A percentile compares a stretch with the other conserved stretches of the same genome.
These are phyloP conservation scores for Leishmania major DNA, from an alignment of 208 protist genomes.

Conservation along the genomic window DNA sequence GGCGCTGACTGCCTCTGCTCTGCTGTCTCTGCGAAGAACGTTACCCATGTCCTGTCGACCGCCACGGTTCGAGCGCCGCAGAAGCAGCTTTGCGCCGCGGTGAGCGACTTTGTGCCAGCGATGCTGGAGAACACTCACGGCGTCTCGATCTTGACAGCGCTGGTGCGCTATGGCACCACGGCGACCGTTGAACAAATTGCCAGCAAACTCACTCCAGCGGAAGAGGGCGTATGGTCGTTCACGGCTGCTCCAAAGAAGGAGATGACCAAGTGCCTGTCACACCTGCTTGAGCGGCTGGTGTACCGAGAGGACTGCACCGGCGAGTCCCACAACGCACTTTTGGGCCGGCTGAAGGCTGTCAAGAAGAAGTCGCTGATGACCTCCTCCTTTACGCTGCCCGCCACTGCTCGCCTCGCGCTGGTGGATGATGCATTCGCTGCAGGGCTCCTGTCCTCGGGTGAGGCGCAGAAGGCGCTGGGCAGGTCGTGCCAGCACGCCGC, in stretches of 20 bases:
- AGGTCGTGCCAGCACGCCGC: slow-evolving; percentile 20
- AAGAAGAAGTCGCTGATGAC: slow-evolving; percentile 34
- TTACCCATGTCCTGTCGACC: slow-evolving; percentile 73
- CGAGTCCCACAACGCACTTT: slow-evolving; percentile 39
- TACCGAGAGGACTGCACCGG: slow-evolving; percentile 77
- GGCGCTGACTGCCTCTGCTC: slow-evolving; percentile 54
- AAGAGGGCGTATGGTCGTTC: slow-evolving; percentile 47
- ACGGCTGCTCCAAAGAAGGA: slow-evolving; percentile 26
- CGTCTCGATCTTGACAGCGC: slow-evolving; percentile 66
- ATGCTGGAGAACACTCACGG: slow-evolving; percentile 51
- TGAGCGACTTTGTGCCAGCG: slow-evolving; percentile 45
- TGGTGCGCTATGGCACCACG: slow-evolving; percentile 78
- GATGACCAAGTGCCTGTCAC: slow-evolving; percentile 40
- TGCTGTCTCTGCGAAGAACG: slow-evolving; percentile 67
- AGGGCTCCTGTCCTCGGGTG: slow-evolving; percentile 21
- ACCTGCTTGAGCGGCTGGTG: slow-evolving; percentile 69
- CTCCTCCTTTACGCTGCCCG: slow-evolving; percentile 57
- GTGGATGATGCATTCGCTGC: slow-evolving; percentile 47
- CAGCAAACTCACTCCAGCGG: slow-evolving; percentile 25
- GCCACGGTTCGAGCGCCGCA: slow-evolving; percentile 66
- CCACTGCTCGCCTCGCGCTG: slow-evolving; percentile 51
- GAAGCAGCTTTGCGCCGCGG: slow-evolving; percentile 60
- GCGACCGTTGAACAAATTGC: slow-evolving; percentile 60
- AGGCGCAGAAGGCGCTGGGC: slow-evolving; percentile 34
- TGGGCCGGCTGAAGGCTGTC: slow-evolving; percentile 36